Evolutionary conservation across 441 rosid genomes (phyloP), one percentile per base, ranked within the genome.

Genomic region (Brassica hybrid): DNA sequence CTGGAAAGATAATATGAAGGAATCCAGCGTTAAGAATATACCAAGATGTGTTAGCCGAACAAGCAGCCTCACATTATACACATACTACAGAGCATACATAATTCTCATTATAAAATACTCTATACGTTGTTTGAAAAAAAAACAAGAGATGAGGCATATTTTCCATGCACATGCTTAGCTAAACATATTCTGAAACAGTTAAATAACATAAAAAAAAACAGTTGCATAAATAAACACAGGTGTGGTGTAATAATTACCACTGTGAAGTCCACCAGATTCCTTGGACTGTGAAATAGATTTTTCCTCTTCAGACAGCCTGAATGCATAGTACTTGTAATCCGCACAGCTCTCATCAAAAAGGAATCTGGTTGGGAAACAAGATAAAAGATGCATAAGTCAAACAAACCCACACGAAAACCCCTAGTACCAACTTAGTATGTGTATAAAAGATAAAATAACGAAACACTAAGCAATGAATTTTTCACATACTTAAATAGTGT

Each of bases 401-500:
- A 67, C 75, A 61, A 72, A 59, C 14, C 71, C 21, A 50, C 34
- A 30, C 34, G 34, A 30, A 30, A 30, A 30, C 34, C 6, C 34
- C 34, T 6, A 59, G n/a, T 13, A 60, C 34, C 34, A 5, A 30
- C 34, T 30, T 30, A 30, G 34, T 30, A 30, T 30, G 34, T 5
- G 34, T 30, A 5, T 30, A 30, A 30, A 4, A 30, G 34, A 30
- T 30, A 5, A 5, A 30, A 30, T 30, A 5, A 30, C 34, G 34
- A 30, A 30, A 30, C 34, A 30, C 1, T 30, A 30, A 30, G 6
- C 34, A 54, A 69, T 14, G 36, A 38, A 16, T n/a, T n/a, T n/a
- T 12, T n/a, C 41, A 84, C 97, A 59, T 89, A 94, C 98, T 87
- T 92, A 79, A 94, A 94, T 43, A 96, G 98, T 57, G 97, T 92